phyloP scores from a whole-genome alignment of 345 rosid genomes.

The Toxicodendron radicans region DNA sequence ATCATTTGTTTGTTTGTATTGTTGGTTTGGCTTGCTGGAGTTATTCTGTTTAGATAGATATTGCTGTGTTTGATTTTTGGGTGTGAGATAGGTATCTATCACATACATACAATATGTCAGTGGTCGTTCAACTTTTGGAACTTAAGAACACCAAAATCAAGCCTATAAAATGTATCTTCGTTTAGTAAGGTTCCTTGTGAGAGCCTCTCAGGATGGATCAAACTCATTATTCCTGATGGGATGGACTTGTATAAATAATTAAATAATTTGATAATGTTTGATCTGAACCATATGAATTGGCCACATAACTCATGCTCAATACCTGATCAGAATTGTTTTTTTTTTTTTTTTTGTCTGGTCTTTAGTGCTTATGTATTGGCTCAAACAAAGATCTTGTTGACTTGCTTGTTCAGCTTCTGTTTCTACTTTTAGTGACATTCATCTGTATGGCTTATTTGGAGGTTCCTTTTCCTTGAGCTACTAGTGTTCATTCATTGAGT shows the following conservation, averaged over 20 bases:
- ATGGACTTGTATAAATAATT: neutral
- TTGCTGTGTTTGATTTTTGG: too few species aligned
- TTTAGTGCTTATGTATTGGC: neutral
- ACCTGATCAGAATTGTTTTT: neutral
- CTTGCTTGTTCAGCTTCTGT: conserved; percentile 9
- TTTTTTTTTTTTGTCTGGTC: neutral
- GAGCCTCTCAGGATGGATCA: neutral
- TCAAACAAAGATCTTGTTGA: conserved; percentile 2
- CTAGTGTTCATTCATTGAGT: neutral
- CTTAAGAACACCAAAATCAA: neutral
- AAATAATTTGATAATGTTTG: neutral
- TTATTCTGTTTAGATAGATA: too few species aligned
- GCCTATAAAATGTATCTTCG: neutral
- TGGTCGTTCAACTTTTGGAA: neutral
- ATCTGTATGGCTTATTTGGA: neutral
- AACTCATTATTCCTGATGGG: neutral
- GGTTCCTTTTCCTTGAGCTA: conserved; percentile 12
- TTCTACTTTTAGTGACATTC: conserved; percentile 9
- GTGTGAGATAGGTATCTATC: too few species aligned
- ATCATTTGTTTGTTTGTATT: too few species aligned
- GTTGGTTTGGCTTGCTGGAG: too few species aligned
- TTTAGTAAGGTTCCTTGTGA: neutral
- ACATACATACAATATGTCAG: neutral
- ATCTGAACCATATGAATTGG: neutral
- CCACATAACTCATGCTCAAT: neutral